Conservation (phyloP, 768 basidiomycete genomes). For the Psilocybe sp. region DNA sequence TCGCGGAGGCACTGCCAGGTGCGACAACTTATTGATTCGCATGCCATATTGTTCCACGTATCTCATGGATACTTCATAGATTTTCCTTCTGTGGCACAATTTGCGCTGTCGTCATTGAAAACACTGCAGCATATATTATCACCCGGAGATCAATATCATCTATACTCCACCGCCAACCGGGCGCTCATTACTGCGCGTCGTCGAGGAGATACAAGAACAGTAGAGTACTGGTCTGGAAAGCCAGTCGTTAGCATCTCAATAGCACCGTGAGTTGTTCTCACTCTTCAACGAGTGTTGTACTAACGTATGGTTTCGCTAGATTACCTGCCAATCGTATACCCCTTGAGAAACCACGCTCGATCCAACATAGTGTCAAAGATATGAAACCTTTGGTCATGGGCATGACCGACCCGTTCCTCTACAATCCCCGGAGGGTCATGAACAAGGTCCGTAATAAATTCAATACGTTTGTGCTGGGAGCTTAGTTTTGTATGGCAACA, state of each 20-base stretch:
- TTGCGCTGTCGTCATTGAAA: slow-evolving; percentile 85
- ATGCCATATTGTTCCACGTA: not conserved
- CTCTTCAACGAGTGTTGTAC: not conserved
- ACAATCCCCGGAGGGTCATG: slow-evolving; percentile 77
- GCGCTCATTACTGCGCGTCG: slow-evolving; percentile 74
- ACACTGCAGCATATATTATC: slow-evolving; percentile 66
- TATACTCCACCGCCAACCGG: slow-evolving; percentile 69
- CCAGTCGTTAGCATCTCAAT: slow-evolving; percentile 80
- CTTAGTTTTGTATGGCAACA: slow-evolving; percentile 19
- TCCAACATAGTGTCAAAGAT: slow-evolving; percentile 39
- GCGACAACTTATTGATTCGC: slow-evolving; percentile 15
- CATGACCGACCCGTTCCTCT: slow-evolving; percentile 79
- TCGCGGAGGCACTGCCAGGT: slow-evolving; percentile 92
- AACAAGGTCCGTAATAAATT: slow-evolving; percentile 46
- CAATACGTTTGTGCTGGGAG: not conserved
- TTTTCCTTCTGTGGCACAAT: slow-evolving; percentile 79
- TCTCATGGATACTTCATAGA: slow-evolving; percentile 43
- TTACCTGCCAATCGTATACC: slow-evolving; percentile 69
- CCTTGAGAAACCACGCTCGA: slow-evolving; percentile 65
- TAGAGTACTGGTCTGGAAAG: slow-evolving; percentile 87
- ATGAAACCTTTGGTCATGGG: slow-evolving; percentile 52
- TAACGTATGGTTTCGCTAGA: slow-evolving; percentile 35
- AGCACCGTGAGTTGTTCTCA: slow-evolving; percentile 52
- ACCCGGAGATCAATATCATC: slow-evolving; percentile 74
- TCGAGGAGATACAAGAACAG: slow-evolving; percentile 64